phyloP scores from a whole-genome alignment of 1,139 yeast genomes.

The Magnusiomyces magnusii region DNA sequence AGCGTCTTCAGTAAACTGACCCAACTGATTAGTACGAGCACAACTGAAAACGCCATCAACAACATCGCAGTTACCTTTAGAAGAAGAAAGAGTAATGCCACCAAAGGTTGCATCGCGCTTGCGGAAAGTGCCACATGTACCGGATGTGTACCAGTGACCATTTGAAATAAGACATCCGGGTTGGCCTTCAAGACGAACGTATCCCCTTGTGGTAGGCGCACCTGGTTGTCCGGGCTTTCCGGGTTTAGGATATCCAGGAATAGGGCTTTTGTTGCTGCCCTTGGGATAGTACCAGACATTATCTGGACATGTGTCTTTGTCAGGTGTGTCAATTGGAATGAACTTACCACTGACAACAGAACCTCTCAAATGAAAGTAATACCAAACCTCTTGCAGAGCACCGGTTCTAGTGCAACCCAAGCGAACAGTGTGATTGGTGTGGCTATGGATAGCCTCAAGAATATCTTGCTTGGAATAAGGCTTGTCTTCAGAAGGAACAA shows the following conservation, averaged over 20 bases:
- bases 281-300: conserved; percentile 70
- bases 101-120: conserved; percentile 51
- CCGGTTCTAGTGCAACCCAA: conserved; percentile 59
- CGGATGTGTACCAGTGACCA: conserved; percentile 77
- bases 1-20: conserved; percentile 30
- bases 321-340: conserved; percentile 53
- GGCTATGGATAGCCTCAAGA: conserved; percentile 50
- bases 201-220: conserved; percentile 34
- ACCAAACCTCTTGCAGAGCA: conserved; percentile 85
- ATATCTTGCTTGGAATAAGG: conserved; percentile 64
- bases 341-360: conserved; percentile 61
- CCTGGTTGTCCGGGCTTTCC: conserved; percentile 21
- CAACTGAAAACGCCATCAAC: conserved; percentile 35
- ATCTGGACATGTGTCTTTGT: conserved; percentile 55
- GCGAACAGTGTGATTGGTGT: conserved; percentile 38
- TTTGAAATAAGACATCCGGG: conserved; percentile 75
- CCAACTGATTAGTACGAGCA: conserved; percentile 24
- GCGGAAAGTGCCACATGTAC: conserved; percentile 77
- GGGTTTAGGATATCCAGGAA: conserved; percentile 32
- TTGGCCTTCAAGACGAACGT: conserved; percentile 47
- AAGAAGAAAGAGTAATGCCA: conserved; percentile 57
- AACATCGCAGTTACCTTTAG: conserved; percentile 69
- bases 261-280: conserved; percentile 19
- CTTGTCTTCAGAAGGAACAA: conserved; percentile 51
- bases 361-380: conserved; percentile 73